Evolutionary conservation across 768 basidiomycete genomes (phyloP).

Genomic region (Royoungia palumana): DNA sequence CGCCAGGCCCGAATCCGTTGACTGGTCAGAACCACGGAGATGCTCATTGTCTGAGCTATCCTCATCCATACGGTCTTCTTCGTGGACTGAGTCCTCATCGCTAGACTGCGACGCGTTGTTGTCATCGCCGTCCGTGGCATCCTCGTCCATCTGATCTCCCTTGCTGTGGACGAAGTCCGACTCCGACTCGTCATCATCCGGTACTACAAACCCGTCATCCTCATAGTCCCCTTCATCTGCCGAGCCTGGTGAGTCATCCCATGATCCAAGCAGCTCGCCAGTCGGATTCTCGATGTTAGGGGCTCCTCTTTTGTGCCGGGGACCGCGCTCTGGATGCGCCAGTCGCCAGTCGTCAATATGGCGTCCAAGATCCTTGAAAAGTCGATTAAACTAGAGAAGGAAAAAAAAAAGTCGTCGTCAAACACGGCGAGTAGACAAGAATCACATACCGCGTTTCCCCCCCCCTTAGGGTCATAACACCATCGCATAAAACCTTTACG

Average conservation of each 20-base stretch:
- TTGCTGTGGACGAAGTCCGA: not conserved
- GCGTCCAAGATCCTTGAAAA: slow-evolving; percentile 5
- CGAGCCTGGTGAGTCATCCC: slow-evolving; percentile 10
- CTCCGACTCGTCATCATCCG: slow-evolving; percentile 1
- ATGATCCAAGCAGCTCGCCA: slow-evolving; percentile 13
- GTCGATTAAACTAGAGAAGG: slow-evolving; percentile 4
- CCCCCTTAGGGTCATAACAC: slow-evolving; percentile 1
- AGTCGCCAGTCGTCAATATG: slow-evolving; percentile 10
- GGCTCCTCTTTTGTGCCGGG: slow-evolving; percentile 1
- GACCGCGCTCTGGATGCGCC: slow-evolving; percentile 9
- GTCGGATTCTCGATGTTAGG: slow-evolving; percentile 9
- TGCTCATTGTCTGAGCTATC: no score
- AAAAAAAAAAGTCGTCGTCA: not conserved
- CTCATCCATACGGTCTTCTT: no score
- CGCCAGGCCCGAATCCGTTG: no score
- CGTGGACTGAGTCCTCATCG: no score
- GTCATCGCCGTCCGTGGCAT: no score
- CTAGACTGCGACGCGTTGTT: no score
- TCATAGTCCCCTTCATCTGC: slow-evolving; percentile 13
- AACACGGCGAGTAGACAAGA: not conserved
- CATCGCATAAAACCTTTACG: slow-evolving; percentile 9
- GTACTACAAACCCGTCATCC: slow-evolving; percentile 1
- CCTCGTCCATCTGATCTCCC: no score
- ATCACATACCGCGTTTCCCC: slow-evolving; percentile 2
- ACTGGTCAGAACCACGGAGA: no score